Evolutionary conservation across 495 filamentous ascomycete species (phyloP), one percentile per base, ranked within the genome.

Genomic region (Hypoxylon intermedium): DNA sequence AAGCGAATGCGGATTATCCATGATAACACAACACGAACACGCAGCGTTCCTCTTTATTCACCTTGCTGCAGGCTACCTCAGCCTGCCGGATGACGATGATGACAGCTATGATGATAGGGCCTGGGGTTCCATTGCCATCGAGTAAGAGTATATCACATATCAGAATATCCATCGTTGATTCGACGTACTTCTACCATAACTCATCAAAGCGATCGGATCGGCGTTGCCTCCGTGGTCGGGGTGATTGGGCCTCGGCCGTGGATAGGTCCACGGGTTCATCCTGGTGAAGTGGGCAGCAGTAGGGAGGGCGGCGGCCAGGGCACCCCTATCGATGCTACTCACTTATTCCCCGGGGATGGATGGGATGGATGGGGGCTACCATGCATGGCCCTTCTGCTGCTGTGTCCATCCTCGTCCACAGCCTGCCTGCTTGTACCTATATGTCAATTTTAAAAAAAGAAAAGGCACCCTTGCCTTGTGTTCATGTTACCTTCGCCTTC

Each of bases 141-240:
- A 47, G 42, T 36, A 58, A 38, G 47, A 51, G 34, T 44, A 44
- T 61, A 58, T 63, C 60, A 63, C 47, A 58, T 63, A 63, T 58
- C 53, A 63, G 28, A 63, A 63, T 53, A 47, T 49, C 53, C 43
- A 63, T 63, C 48, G 53, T 53, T 63, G 52, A 63, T 63, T 58
- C 48, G 53, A 63, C 34, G 49, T 58, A 16, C 15, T 38, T 9
- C 9, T 53, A 34, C 60, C 53, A 38, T 48, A 19, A 58, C 19
- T 53, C 26, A n/a, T 42, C 26, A 59, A 15, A 38, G 19, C 40
- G 33, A 47, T 52, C 46, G 36, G 53, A 15, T 59, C 51, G 50
- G 62, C 24, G 51, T 60, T 16, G 19, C 19, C 51, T 60, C 62
- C 51, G 51, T 33, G 40, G 33, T 52, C 50, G 40, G 55, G 62